Evolutionary conservation across 1,284 basidiomycete species (phyloP), one percentile per base, ranked within the genome.

Genomic region (Trichosporon coremiiforme): DNA sequence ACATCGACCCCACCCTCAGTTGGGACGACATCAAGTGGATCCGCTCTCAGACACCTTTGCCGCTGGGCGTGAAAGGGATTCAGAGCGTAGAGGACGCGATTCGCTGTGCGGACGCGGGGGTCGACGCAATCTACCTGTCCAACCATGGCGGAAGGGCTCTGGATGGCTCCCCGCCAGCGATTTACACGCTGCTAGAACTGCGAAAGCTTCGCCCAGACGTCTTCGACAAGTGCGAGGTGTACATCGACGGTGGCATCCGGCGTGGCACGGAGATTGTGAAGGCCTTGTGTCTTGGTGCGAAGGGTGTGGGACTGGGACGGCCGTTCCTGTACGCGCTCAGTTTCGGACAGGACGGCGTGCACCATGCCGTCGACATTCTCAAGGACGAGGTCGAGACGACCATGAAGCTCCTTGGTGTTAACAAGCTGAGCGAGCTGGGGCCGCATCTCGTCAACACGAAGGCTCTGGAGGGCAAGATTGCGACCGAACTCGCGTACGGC

Each of bases 351-450:
- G 79, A 84, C 64, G 85, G 85, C 38, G 85, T 85, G 2, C 73
- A 81, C 8, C 81, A 84, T 45, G 83, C 82, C 36, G 80, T 85
- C 36, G 81, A 85, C 69, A 85, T 64, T 38, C 25, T 64, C 33
- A 55, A 70, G 25, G 31, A 47, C 10, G 68, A 75, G 91, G 92
- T 96, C 47, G 80, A 89, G 55, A 89, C 89, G 3, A 89, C 88
- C 0, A 93, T 97, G 92, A 85, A 88, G 67, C 85, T 93, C 22
- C 82, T 95, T 3, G 94, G 94, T 45, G 92, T 89, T 17, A 87
- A 86, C 17, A 88, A 84, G 60, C 82, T 96, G 15, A 75, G 76
- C 66, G 78, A 84, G 71, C 78, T 84, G 0, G 82, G 82, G 1
- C 81, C 83, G 0, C 81, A 84, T 66, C 69, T 83, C 57, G 71